Conservation (phyloP, 768 basidiomycete species). For the Coprinopsis cinerea region DNA sequence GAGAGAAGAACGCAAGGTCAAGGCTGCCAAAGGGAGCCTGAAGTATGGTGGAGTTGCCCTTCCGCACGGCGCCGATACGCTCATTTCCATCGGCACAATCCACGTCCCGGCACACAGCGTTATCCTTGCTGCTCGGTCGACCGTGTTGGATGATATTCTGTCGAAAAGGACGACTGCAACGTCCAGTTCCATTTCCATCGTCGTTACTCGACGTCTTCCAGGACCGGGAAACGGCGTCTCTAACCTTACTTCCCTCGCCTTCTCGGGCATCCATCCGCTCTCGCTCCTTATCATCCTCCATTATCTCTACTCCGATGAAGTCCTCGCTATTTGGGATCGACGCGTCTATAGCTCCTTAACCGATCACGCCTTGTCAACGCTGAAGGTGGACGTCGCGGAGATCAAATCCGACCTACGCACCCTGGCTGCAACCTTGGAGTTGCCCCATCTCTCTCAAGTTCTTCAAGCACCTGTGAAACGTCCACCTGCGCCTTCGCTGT, state of each 20-base stretch:
- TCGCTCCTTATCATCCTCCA: conserved; percentile 69
- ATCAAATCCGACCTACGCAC: conserved; percentile 60
- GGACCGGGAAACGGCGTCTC: conserved; percentile 19
- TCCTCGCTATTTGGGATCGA: conserved; percentile 81
- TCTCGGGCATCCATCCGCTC: conserved; percentile 58
- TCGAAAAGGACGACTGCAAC: conserved; percentile 21
- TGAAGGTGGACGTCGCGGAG: conserved; percentile 37
- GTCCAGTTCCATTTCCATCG: conserved; percentile 30
- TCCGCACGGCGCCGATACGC: conserved; percentile 58
- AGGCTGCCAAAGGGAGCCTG: conserved; percentile 13
- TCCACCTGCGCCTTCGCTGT: conserved; percentile 41
- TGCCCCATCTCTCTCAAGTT: conserved; percentile 47
- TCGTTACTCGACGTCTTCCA: conserved; percentile 19
- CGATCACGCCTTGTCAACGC: conserved; percentile 31
- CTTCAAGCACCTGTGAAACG: conserved; percentile 61
- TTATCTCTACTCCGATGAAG: conserved; percentile 85
- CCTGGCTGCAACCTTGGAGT: conserved; percentile 52
- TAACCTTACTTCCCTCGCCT: conserved; percentile 27
- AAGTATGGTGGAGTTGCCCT: conserved; percentile 17
- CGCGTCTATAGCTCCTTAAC: conserved; percentile 55
- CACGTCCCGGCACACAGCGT: conserved; percentile 59
- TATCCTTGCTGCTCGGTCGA: conserved; percentile 58
- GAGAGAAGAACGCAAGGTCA: conserved; percentile 21
- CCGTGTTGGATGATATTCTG: conserved; percentile 39
- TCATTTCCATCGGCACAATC: conserved; percentile 38